A percentile compares a stretch with the other conserved stretches of the same genome.
These are phyloP conservation scores for Phyllosticta citribraziliensis DNA, from an alignment of 2,329 filamentous ascomycete species.

Conservation along the genomic window DNA sequence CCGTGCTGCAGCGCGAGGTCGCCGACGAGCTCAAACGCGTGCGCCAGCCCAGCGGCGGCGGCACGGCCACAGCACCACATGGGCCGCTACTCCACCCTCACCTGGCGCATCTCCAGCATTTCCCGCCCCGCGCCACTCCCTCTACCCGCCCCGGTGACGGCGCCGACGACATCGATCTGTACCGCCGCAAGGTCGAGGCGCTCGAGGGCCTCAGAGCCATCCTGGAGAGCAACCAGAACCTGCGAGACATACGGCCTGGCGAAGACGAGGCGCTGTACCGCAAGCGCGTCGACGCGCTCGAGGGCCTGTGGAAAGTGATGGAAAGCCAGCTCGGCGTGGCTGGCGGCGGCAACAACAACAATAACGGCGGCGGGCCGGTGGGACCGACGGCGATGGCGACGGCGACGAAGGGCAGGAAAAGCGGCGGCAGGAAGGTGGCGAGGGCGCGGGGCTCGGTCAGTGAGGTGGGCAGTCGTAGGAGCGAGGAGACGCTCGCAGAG, in stretches of 20 bases:
- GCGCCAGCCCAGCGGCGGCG: background rate
- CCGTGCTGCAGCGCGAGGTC: background rate
- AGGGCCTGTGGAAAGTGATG: conserved; percentile 8
- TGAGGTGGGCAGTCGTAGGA: background rate
- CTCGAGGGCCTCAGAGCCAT: conserved; percentile 5
- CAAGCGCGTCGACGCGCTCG: conserved; percentile 6
- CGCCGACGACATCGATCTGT: conserved; percentile 2
- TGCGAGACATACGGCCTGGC: background rate
- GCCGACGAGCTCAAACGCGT: background rate
- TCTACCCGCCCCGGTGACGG: background rate
- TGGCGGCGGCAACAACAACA: background rate
- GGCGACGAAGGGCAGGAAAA: background rate
- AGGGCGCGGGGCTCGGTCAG: conserved; percentile 4
- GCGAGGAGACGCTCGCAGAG: conserved; percentile 6
- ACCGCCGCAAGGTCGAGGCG: conserved; percentile 10
- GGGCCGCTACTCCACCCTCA: background rate
- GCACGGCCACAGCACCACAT: background rate
- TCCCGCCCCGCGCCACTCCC: background rate
- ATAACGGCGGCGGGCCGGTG: background rate
- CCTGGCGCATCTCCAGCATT: background rate
- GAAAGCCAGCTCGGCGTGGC: conserved; percentile 1
- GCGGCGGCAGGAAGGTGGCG: background rate
- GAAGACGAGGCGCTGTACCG: conserved; percentile 7
- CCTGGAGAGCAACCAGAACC: background rate
- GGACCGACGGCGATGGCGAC: background rate